Percentiles rank a stretch among this genome's conserved stretches.
Conservation (phyloP, 192 early-diverging fungal species). For the Mortierella antarctica region DNA sequence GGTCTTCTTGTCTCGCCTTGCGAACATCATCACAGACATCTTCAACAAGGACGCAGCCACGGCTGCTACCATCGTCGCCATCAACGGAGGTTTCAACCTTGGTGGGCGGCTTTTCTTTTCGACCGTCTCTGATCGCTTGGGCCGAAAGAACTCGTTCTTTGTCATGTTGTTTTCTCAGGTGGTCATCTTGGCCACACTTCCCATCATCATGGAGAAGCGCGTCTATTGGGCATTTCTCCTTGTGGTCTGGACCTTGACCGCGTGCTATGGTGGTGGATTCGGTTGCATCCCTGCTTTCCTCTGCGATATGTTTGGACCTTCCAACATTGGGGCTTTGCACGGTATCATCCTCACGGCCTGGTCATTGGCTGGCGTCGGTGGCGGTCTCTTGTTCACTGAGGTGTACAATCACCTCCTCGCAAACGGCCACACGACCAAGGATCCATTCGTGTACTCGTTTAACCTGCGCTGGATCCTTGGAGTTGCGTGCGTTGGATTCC, state of each 20-base stretch:
- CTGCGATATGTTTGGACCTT: constrained; percentile 78
- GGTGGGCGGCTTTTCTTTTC: constrained; percentile 63
- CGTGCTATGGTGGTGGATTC: constrained; percentile 80
- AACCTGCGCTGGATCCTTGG: constrained; percentile 81
- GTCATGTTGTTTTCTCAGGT: constrained; percentile 68
- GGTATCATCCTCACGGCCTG: constrained; percentile 80
- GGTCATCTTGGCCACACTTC: constrained; percentile 65
- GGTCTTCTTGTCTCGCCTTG: constrained; percentile 66
- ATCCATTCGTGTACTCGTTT: constrained; percentile 61
- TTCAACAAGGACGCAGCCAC: constrained; percentile 43
- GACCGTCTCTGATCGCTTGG: constrained; percentile 66
- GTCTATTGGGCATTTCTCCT: constrained; percentile 67
- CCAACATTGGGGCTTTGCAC: constrained; percentile 76
- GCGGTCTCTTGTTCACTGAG: constrained; percentile 72
- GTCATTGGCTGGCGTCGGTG: constrained; percentile 76
- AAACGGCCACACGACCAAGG: constrained; percentile 53
- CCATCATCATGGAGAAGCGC: constrained; percentile 60
- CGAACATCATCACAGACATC: constrained; percentile 65
- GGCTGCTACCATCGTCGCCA: constrained; percentile 57
- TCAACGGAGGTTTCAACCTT: constrained; percentile 68
- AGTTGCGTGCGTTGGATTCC: constrained; percentile 65
- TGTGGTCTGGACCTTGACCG: constrained; percentile 67
- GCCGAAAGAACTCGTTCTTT: constrained; percentile 73
- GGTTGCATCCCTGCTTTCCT: constrained; percentile 78
- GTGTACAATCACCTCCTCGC: constrained; percentile 58